A percentile compares a stretch with the other conserved stretches of the same genome.
phyloP scores from a whole-genome alignment of 306 rosid species.

The Inga laurina region DNA sequence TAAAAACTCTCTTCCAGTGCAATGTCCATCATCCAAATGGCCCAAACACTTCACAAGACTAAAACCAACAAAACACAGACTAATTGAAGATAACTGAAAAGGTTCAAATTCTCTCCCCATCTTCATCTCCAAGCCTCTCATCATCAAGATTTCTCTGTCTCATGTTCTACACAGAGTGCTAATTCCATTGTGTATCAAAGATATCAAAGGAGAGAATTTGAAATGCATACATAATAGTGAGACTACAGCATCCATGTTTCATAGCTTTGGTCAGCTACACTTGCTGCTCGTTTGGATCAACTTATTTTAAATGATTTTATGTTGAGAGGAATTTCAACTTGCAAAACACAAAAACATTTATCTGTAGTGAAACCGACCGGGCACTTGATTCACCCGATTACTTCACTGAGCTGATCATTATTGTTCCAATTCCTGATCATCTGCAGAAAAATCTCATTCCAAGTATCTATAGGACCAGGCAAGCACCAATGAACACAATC shows the following conservation, averaged over 20 bases:
- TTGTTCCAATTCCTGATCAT: background rate
- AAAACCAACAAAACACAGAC: slow-evolving; percentile 20
- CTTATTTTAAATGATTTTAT: no score
- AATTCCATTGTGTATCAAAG: no score
- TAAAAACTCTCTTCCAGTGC: background rate
- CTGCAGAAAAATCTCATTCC: slow-evolving; percentile 77
- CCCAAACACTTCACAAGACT: background rate
- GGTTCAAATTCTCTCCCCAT: background rate
- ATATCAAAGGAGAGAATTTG: background rate
- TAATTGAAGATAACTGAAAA: background rate
- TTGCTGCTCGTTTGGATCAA: no score
- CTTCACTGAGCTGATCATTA: background rate
- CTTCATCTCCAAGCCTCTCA: background rate
- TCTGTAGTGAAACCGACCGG: no score
- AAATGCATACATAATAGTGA: no score
- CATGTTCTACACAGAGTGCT: background rate
- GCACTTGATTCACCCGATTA: background rate
- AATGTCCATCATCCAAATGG: background rate
- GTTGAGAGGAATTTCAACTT: no score
- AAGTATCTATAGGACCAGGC: slow-evolving; percentile 89
- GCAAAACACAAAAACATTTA: no score
- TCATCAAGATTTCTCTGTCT: background rate
- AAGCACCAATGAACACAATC: slow-evolving; percentile 98
- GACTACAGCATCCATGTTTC: no score
- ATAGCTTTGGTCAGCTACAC: no score